phyloP scores from a whole-genome alignment of 2,329 filamentous ascomycete species.

The Fusarium sp. region DNA sequence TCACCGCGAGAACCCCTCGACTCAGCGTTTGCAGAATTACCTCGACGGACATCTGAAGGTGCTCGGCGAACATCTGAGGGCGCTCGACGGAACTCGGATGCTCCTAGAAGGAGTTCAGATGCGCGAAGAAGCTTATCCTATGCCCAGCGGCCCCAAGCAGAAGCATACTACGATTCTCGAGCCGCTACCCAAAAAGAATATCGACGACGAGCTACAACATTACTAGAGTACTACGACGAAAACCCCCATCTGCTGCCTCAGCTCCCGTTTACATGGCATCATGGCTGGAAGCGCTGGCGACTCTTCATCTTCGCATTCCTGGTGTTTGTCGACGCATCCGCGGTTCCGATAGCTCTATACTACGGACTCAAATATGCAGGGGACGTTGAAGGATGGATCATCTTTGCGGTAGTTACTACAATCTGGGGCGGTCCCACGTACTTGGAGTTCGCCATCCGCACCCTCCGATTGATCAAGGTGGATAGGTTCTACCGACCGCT shows the following conservation, averaged over 20 bases:
- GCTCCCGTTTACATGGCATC: slow-evolving; percentile 55
- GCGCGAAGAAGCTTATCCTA: slow-evolving; percentile 50
- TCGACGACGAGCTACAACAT: slow-evolving; percentile 48
- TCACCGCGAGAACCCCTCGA: slow-evolving; percentile 26
- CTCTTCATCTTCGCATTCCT: slow-evolving; percentile 60
- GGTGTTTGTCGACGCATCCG: slow-evolving; percentile 57
- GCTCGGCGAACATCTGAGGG: slow-evolving; percentile 30
- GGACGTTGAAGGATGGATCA: slow-evolving; percentile 53
- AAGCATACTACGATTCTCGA: slow-evolving; percentile 54
- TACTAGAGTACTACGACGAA: slow-evolving; percentile 54
- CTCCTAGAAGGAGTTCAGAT: slow-evolving; percentile 40
- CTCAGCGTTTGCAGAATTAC: slow-evolving; percentile 28
- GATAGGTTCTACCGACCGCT: slow-evolving; percentile 62
- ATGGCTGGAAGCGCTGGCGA: slow-evolving; percentile 53
- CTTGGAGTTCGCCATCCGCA: slow-evolving; percentile 62
- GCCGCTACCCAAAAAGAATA: slow-evolving; percentile 51
- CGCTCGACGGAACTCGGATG: slow-evolving; percentile 27
- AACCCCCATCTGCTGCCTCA: slow-evolving; percentile 53
- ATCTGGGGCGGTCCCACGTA: slow-evolving; percentile 67
- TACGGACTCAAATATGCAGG: slow-evolving; percentile 60
- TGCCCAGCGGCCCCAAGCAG: slow-evolving; percentile 47
- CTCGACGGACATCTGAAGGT: slow-evolving; percentile 39
- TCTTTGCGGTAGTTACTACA: slow-evolving; percentile 64
- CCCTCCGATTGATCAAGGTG: slow-evolving; percentile 59
- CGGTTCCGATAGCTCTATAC: slow-evolving; percentile 62